Base-by-base conservation (phyloP, 345 rosid genomes). In the Dimocarpus longan region DNA sequence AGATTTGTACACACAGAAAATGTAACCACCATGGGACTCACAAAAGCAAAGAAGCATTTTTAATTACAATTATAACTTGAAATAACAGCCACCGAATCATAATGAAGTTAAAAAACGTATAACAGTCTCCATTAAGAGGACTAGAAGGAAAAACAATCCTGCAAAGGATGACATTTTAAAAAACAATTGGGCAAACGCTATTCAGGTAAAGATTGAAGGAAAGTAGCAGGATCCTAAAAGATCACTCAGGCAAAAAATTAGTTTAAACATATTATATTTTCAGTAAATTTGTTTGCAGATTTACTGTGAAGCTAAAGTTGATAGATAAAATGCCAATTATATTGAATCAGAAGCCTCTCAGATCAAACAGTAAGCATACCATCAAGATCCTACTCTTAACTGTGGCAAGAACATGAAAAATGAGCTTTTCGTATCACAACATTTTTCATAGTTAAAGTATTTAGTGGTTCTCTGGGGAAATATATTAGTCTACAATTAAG, bases 1-100 rank as follows among this genome's bases (percentile, higher is more conserved):
- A 11, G 52, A 76, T 64, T 76, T 56, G 77, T 68, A 75, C 63
- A 3, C 15, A 75, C 50, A 28, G 43, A 52, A 79, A 80, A 62
- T 68, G 57, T 71, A 73, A 71, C 21, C 65, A 68, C 67, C 16
- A 78, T 44, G 32, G 71, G 67, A 54, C 18, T 43, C 39, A n/a
- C 68, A 57, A 21, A 70, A 65, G 19, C n/a, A 67, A 52, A 75
- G 21, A 60, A 59, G 6, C 40, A 69, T 16, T n/a, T 19, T 46
- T 40, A 28, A 63, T 26, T 2, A 60, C 46, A 54, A 60, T 70
- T 26, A 62, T 18, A 71, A 32, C 50, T 32, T 32, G 37, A 64
- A 46, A 12, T 40, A 32, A 11, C 26, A 10, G 11, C 43, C 63
- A 73, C 8, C n/a, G 52, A 60, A 71, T 68, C 71, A 68, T 18